Percentiles rank a stretch among this genome's conserved stretches.
Evolutionary conservation across 2,329 filamentous ascomycete genomes (phyloP).

Genomic region (Emmonsiellopsis sp.): DNA sequence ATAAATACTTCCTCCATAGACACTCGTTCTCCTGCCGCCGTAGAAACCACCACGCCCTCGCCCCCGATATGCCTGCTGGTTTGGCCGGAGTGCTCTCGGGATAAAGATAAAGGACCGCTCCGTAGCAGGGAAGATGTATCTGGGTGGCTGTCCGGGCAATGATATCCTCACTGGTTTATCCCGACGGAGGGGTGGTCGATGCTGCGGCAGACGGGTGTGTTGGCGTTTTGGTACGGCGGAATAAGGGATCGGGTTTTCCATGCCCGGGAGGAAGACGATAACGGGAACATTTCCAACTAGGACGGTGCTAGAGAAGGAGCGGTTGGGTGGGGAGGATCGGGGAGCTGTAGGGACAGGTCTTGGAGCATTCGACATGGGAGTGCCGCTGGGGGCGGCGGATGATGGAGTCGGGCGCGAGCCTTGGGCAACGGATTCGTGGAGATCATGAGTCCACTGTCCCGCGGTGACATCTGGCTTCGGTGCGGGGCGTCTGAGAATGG

Average conservation of each 20-base stretch:
- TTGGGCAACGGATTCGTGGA: constrained; percentile 60
- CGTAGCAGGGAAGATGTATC: constrained; percentile 82
- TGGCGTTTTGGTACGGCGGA: constrained; percentile 73
- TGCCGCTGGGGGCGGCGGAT: constrained; percentile 16
- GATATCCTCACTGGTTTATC: constrained; percentile 96
- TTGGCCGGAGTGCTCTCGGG: constrained; percentile 81
- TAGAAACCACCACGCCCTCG: constrained; percentile 57
- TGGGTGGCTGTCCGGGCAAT: constrained; percentile 65
- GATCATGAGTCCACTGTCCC: constrained; percentile 84
- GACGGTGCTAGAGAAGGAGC: constrained; percentile 72
- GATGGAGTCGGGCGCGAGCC: constrained; percentile 28
- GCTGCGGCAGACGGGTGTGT: constrained; percentile 88
- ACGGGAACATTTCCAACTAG: constrained; percentile 78
- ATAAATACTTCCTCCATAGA: constrained; percentile 72
- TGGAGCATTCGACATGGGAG: constrained; percentile 21
- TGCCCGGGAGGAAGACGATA: constrained; percentile 67
- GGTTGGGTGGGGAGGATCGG: constrained; percentile 58
- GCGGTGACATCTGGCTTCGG: constrained; percentile 48
- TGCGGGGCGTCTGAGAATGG: constrained; percentile 25
- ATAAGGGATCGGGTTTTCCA: constrained; percentile 62
- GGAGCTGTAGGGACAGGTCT: constrained; percentile 35
- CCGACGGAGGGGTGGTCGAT: constrained; percentile 82
- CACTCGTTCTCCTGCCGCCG: constrained; percentile 67
- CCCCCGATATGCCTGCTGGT: constrained; percentile 65
- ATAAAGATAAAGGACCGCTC: constrained; percentile 98